phyloP scores from a whole-genome alignment of 2,329 filamentous ascomycete species.

The Dactylellina sp. region DNA sequence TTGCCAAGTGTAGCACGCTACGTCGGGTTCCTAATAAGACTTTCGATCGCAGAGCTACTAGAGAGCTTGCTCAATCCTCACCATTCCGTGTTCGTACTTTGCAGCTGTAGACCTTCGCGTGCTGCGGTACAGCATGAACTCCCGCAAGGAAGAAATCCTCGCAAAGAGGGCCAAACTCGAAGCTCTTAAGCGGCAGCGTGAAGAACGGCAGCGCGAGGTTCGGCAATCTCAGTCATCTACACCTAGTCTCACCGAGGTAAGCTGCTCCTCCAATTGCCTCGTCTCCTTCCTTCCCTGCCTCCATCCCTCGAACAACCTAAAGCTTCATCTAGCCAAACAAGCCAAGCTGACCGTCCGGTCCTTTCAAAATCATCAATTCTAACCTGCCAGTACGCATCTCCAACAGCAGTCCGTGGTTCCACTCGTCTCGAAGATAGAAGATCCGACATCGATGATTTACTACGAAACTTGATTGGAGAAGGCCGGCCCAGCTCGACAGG shows the following conservation, averaged over 20 bases:
- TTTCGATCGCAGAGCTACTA: constrained; percentile 1
- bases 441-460: constrained; percentile 83
- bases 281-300: neutral
- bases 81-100: constrained; percentile 53
- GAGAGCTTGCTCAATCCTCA: constrained; percentile 3
- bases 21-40: neutral
- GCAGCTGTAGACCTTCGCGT: constrained; percentile 34
- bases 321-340: constrained; percentile 19
- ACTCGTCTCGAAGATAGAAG: constrained; percentile 59
- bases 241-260: constrained; percentile 79
- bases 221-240: constrained; percentile 78
- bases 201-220: constrained; percentile 78
- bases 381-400: constrained; percentile 50
- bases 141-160: constrained; percentile 93
- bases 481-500: constrained; percentile 77
- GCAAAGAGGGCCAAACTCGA: constrained; percentile 97
- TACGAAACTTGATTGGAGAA: constrained; percentile 84
- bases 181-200: constrained; percentile 91
- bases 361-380: constrained; percentile 8
- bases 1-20: too few species aligned
- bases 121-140: constrained; percentile 65
- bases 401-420: constrained; percentile 40
- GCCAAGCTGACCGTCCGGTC: constrained; percentile 37
- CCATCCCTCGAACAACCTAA: neutral
- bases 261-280: constrained; percentile 56